Conservation (phyloP, 345 rosid species). For the Viola odorata region DNA sequence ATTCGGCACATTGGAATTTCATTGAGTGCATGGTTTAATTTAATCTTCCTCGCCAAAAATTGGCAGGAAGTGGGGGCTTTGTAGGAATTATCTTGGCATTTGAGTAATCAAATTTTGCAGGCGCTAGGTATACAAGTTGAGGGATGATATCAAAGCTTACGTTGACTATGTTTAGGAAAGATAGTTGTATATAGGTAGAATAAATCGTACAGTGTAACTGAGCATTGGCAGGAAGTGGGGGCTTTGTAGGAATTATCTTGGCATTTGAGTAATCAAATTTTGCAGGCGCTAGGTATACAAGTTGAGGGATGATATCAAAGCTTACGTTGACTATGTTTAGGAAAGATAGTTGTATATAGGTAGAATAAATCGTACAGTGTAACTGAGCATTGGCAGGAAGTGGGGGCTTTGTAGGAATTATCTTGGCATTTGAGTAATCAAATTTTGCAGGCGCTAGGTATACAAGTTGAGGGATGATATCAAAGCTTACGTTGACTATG, state of each 20-base stretch:
- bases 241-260: not conserved
- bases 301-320: not conserved
- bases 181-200: no score
- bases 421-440: not conserved
- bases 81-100: not conserved
- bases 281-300: not conserved
- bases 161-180: no score
- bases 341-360: no score
- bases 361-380: no score
- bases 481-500: no score
- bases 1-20: slow-evolving; percentile 67
- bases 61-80: slow-evolving; percentile 8
- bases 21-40: slow-evolving; percentile 20
- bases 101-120: not conserved
- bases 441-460: not conserved
- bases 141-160: not conserved
- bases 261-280: not conserved
- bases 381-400: slow-evolving; percentile 1
- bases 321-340: no score
- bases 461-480: not conserved
- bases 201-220: no score
- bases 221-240: slow-evolving; percentile 7
- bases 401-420: slow-evolving; percentile 5
- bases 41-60: not conserved
- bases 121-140: not conserved